A percentile compares a stretch with the other conserved stretches of the same genome.
Evolutionary conservation across 2,329 filamentous ascomycete genomes (phyloP).

Genomic region (Plenodomus tracheiphilus): DNA sequence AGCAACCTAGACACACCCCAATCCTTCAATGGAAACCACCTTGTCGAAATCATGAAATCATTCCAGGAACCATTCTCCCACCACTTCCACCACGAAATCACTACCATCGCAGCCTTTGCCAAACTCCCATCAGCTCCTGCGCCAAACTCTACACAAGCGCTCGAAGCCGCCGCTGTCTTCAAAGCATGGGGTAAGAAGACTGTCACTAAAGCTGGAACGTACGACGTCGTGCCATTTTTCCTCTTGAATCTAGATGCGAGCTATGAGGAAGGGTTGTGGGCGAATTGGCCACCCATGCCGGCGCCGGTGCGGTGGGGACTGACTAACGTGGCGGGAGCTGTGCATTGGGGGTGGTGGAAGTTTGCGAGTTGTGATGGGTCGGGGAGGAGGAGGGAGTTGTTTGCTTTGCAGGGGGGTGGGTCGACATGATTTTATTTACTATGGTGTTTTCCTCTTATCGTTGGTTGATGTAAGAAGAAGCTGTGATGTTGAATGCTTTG

Average conservation of each 20-base stretch:
- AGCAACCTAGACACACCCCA: conserved; percentile 16
- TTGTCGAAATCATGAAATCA: conserved; percentile 29
- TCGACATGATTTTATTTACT: background rate
- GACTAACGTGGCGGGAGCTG: conserved; percentile 61
- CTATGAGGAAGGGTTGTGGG: conserved; percentile 63
- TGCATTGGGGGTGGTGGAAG: conserved; percentile 64
- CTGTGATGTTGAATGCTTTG: too few species aligned
- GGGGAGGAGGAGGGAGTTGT: conserved; percentile 55
- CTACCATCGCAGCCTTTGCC: conserved; percentile 40
- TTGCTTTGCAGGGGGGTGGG: conserved; percentile 1
- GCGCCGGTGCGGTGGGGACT: conserved; percentile 62
- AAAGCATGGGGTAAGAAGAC: conserved; percentile 66
- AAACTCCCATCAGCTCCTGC: conserved; percentile 57
- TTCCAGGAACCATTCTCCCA: conserved; percentile 33
- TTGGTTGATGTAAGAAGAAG: too few species aligned
- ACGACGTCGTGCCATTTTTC: conserved; percentile 67
- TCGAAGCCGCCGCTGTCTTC: conserved; percentile 56
- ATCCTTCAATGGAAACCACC: conserved; percentile 27
- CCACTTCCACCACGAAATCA: conserved; percentile 43
- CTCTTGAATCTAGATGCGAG: conserved; percentile 64
- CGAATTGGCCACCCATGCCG: conserved; percentile 67
- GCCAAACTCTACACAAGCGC: conserved; percentile 48
- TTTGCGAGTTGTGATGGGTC: conserved; percentile 64
- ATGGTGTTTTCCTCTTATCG: background rate
- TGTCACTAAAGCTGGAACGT: conserved; percentile 62